These are phyloP conservation scores for Colletotrichum tanaceti DNA, from an alignment of 2,329 filamentous ascomycete species.

Conservation along the genomic window DNA sequence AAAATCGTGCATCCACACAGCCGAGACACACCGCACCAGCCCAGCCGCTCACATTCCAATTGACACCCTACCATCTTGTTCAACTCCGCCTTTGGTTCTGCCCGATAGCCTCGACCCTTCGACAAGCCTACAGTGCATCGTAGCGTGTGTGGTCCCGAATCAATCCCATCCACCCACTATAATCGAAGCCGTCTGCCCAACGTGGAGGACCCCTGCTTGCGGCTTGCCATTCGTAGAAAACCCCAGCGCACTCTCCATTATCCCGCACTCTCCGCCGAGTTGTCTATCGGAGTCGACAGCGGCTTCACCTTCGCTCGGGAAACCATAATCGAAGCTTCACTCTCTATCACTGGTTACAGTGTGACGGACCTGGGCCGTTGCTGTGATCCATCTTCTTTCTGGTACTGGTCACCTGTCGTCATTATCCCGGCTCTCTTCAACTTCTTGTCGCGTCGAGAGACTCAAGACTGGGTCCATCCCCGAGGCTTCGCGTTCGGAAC, in stretches of 20 bases:
- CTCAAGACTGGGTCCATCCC: conserved; percentile 18
- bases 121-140: conserved; percentile 21
- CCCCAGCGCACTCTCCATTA: no score
- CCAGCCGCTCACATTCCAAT: conserved; percentile 25
- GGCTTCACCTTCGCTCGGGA: conserved; percentile 23
- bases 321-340: conserved; percentile 30
- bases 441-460: conserved; percentile 30
- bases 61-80: conserved; percentile 26
- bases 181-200: conserved; percentile 15
- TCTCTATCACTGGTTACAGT: conserved; percentile 17
- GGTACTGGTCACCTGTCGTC: conserved; percentile 12
- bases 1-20: not conserved
- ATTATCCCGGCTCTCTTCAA: conserved; percentile 7
- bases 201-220: conserved; percentile 35
- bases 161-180: conserved; percentile 22
- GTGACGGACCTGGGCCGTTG: conserved; percentile 13
- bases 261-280: not conserved
- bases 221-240: conserved; percentile 38
- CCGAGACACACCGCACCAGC: not conserved
- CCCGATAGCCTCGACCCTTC: conserved; percentile 37
- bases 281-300: conserved; percentile 11
- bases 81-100: conserved; percentile 35
- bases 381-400: conserved; percentile 7
- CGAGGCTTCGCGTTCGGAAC: not conserved
- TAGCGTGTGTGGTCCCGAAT: conserved; percentile 25